A percentile compares a stretch with the other conserved stretches of the same genome.
These are phyloP conservation scores for Metschnikowia sp. DNA, from an alignment of 805 yeast genomes.

Conservation along the genomic window DNA sequence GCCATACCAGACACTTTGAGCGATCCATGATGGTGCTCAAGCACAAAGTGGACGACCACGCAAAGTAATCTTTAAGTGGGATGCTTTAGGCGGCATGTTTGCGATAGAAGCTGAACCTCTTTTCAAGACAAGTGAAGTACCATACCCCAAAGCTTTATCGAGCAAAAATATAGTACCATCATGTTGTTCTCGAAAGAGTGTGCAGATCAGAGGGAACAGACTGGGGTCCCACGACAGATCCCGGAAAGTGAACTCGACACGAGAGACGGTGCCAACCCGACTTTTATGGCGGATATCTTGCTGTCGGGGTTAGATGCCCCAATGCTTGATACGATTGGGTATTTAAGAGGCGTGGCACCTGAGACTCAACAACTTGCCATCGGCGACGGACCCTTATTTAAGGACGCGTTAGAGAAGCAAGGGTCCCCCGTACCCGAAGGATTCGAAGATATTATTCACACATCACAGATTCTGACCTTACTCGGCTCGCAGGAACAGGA, in stretches of 20 bases:
- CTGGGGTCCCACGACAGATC: neutral
- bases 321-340: neutral
- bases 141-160: neutral
- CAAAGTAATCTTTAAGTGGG: too few relatives aligned
- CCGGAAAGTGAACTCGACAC: neutral
- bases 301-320: neutral
- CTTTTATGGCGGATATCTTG: neutral
- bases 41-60: too few relatives aligned
- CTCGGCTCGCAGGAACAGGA: too few relatives aligned
- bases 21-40: too few relatives aligned
- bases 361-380: too few relatives aligned
- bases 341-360: neutral
- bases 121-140: neutral
- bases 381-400: too few relatives aligned
- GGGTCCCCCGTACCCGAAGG: too few relatives aligned
- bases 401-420: too few relatives aligned
- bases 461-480: too few relatives aligned
- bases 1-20: too few relatives aligned
- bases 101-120: neutral
- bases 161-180: neutral
- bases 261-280: neutral
- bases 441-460: too few relatives aligned
- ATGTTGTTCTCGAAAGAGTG: neutral
- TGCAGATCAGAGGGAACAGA: neutral
- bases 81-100: neutral